Conservation (phyloP, 2,329 filamentous ascomycete species). For the Nemania sp. region DNA sequence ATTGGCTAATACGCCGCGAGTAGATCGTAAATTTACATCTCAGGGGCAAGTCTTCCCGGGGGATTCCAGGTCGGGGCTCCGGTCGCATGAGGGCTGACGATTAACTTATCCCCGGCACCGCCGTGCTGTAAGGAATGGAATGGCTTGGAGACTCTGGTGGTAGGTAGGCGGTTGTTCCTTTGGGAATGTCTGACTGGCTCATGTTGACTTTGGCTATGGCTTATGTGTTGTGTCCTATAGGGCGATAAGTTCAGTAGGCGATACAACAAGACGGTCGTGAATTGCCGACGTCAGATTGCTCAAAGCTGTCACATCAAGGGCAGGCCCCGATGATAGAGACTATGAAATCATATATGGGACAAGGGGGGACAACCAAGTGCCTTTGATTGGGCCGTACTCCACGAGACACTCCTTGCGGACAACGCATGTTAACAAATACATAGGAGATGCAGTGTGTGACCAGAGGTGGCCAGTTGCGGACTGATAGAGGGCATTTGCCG, state of each 20-base stretch:
- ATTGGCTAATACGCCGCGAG: background rate
- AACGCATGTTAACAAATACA: background rate
- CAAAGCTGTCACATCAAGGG: background rate
- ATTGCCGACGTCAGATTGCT: background rate
- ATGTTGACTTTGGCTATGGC: background rate
- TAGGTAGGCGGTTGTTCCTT: background rate
- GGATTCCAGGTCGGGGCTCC: background rate
- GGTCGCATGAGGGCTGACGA: background rate
- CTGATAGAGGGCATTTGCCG: conserved; percentile 4
- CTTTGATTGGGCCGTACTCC: background rate
- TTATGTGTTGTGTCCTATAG: background rate
- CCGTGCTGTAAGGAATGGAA: background rate
- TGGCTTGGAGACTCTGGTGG: background rate
- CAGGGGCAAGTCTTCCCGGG: background rate
- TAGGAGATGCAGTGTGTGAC: background rate
- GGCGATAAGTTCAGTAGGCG: background rate
- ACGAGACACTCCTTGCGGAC: background rate
- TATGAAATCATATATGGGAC: background rate
- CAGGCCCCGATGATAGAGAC: background rate
- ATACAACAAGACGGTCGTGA: background rate
- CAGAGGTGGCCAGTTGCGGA: background rate
- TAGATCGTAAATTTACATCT: background rate
- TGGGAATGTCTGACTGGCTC: background rate
- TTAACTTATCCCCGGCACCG: background rate
- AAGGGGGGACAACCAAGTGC: background rate